Base-by-base conservation (phyloP, 805 yeast species). In the Tetrapisispora phaffii region DNA sequence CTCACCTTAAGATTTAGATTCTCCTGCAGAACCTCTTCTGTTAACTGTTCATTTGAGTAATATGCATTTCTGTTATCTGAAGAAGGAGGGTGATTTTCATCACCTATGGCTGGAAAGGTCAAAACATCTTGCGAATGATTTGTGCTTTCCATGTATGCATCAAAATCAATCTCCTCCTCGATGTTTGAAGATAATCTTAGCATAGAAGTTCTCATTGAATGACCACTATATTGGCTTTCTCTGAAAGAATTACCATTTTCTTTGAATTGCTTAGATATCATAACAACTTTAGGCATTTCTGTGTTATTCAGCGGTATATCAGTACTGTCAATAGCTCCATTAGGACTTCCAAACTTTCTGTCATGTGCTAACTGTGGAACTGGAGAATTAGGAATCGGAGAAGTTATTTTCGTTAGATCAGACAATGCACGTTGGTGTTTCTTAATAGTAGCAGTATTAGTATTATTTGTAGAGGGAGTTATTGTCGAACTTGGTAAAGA, bases 31-130 rank as follows among this genome's bases (percentile, higher is more conserved):
- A 9, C 13, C 5, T 9, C 13, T 4, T 28, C 31, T 12, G 13
- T 78, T 44, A 72, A 72, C 7, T 22, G 17, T 21, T 22, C 36
- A 7, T 32, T 22, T 8, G 54, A 54, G 6, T 53, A 60, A 7
- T 58, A 63, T n/a, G 62, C 63, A 21, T 57, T 58, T 4, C 58
- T 57, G 2, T 63, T 56, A 5, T 56, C 53, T 39, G 66, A 59
- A 15, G 69, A 57, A 49, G 65, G 75, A 50, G 74, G 74, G 4
- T 80, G 79, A 44, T 67, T 69, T 24, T 65, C 65, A 50, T 77
- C 79, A 48, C 75, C 71, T 5, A 52, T 58, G 0, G 81, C 82
- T 34, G 67, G 67, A 39, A 67, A 64, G n/a, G 63, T 56, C 52
- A 40, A 19, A 16, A 33, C 19, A n/a, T 38, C 42, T 21, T 26